These are phyloP conservation scores for Helichrysum umbraculigerum DNA, from an alignment of 129 eudicot genomes.

Conservation along the genomic window DNA sequence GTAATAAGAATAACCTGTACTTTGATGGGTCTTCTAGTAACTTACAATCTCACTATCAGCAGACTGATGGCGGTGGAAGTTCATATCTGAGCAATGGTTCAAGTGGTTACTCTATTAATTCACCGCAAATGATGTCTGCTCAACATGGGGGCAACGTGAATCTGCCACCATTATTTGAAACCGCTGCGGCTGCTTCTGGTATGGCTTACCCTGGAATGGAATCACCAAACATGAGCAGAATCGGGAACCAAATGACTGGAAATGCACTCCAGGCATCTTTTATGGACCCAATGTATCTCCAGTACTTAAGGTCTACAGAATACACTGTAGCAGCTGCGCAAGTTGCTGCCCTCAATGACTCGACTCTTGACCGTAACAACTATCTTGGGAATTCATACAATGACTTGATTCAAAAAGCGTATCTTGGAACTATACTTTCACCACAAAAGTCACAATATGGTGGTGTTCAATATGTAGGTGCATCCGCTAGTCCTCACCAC, in stretches of 20 bases:
- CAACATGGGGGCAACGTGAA: slow-evolving; percentile 57
- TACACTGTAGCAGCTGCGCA: slow-evolving; percentile 70
- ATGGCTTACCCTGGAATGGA: slow-evolving; percentile 83
- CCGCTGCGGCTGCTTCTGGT: slow-evolving; percentile 81
- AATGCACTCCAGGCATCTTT: slow-evolving; percentile 53
- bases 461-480: slow-evolving; percentile 42
- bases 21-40: slow-evolving; percentile 57
- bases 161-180: slow-evolving; percentile 88
- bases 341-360: slow-evolving; percentile 63
- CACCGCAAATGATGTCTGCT: slow-evolving; percentile 63
- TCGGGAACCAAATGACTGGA: slow-evolving; percentile 59
- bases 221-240: slow-evolving; percentile 51
- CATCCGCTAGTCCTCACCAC: slow-evolving; percentile 53
- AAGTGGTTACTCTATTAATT: slow-evolving; percentile 58
- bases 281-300: slow-evolving; percentile 77
- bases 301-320: slow-evolving; percentile 71
- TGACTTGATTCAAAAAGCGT: slow-evolving; percentile 85
- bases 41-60: slow-evolving; percentile 61
- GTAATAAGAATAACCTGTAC: slow-evolving; percentile 37
- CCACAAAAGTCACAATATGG: slow-evolving; percentile 81
- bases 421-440: slow-evolving; percentile 62
- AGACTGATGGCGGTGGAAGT: slow-evolving; percentile 57
- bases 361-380: slow-evolving; percentile 53
- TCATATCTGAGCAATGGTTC: slow-evolving; percentile 53
- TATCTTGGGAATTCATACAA: slow-evolving; percentile 52